Conservation (phyloP, 257 asterid species). For the Datura wrightii region DNA sequence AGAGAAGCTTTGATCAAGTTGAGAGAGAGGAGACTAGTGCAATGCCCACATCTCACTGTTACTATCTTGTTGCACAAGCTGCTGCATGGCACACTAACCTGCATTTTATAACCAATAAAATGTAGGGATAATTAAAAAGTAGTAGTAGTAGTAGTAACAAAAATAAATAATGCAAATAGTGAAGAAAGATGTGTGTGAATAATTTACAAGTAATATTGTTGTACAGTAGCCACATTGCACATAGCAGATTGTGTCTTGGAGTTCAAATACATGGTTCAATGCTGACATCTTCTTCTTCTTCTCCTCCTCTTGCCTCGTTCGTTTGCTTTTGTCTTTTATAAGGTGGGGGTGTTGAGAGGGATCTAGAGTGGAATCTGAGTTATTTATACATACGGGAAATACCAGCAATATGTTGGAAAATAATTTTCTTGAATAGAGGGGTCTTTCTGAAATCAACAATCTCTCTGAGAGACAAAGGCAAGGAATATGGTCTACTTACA, state of each 20-base stretch:
- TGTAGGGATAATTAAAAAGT: not conserved
- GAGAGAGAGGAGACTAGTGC: constrained; percentile 67
- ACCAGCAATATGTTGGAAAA: not conserved
- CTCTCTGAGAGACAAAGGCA: too few relatives aligned
- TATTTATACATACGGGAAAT: not conserved
- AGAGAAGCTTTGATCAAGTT: constrained; percentile 53
- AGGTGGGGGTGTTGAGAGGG: not conserved
- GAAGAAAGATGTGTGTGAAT: not conserved
- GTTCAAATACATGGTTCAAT: constrained; percentile 41
- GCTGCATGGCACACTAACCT: constrained; percentile 81
- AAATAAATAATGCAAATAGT: not conserved
- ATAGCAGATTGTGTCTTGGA: constrained; percentile 70
- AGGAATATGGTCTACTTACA: too few relatives aligned
- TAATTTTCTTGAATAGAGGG: not conserved
- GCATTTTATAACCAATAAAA: constrained; percentile 27
- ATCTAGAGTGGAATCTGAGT: not conserved
- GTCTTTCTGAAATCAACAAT: too few relatives aligned
- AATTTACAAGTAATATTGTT: constrained; percentile 70
- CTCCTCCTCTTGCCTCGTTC: not conserved
- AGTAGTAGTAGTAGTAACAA: not conserved
- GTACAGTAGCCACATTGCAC: constrained; percentile 79
- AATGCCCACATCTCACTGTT: constrained; percentile 83
- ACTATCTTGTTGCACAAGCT: constrained; percentile 57
- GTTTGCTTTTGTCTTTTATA: not conserved
- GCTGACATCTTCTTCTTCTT: constrained; percentile 45